Conservation (phyloP, 2,329 filamentous ascomycete genomes). For the Thielaviopsis populi region DNA sequence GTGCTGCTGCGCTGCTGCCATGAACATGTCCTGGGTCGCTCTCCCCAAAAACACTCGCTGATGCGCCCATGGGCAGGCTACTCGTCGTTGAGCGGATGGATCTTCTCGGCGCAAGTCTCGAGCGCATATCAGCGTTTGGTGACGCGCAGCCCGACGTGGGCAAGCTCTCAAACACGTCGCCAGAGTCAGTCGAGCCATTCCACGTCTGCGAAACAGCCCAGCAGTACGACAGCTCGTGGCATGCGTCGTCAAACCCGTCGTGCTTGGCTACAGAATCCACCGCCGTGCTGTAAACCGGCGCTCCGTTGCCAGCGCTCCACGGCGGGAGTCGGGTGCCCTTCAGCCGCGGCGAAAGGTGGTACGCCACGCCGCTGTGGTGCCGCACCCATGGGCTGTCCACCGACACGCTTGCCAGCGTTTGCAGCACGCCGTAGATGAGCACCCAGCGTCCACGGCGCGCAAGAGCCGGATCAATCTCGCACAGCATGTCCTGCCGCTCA, state of each 20-base stretch:
- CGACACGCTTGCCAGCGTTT: conserved; percentile 43
- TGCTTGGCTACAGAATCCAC: conserved; percentile 13
- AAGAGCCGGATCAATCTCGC: conserved; percentile 37
- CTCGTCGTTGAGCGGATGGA: conserved; percentile 20
- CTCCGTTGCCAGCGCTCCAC: conserved; percentile 30
- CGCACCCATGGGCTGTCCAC: conserved; percentile 41
- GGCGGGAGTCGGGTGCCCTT: conserved; percentile 37
- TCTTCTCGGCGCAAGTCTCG: not conserved
- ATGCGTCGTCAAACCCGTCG: conserved; percentile 24
- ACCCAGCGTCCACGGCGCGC: conserved; percentile 47
- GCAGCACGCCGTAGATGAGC: conserved; percentile 44
- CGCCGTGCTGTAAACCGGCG: not conserved
- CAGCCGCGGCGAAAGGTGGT: conserved; percentile 41
- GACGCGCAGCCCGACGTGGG: conserved; percentile 20
- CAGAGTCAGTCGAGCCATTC: conserved; percentile 19
- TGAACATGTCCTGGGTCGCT: not conserved
- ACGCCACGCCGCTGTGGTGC: conserved; percentile 37
- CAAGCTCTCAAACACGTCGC: conserved; percentile 22
- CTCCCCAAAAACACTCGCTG: conserved; percentile 5
- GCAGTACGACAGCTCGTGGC: conserved; percentile 38
- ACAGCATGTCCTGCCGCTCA: conserved; percentile 38
- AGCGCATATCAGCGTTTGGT: conserved; percentile 14
- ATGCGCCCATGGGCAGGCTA: conserved; percentile 10
- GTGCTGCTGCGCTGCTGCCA: not conserved
- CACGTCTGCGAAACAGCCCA: conserved; percentile 33